Evolutionary conservation across 2,329 filamentous ascomycete genomes (phyloP).

Genomic region (Aspergillus unguis): DNA sequence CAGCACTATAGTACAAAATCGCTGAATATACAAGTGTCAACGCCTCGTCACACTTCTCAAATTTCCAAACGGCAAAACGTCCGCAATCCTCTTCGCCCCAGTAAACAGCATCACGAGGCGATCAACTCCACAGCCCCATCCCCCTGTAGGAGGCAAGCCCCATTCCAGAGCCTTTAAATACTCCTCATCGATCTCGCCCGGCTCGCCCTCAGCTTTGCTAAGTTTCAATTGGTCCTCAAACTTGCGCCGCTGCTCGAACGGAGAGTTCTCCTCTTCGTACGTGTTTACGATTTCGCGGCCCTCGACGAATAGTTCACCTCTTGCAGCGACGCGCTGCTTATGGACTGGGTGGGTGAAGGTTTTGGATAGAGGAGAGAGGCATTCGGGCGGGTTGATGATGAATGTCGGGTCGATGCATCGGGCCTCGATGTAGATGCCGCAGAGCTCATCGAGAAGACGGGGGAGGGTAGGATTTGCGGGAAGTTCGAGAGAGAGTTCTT

Average conservation of each 20-base stretch:
- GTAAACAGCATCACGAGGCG: slow-evolving; percentile 87
- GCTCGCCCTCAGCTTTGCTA: slow-evolving; percentile 48
- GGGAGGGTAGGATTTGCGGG: slow-evolving; percentile 58
- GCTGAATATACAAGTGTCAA: neutral
- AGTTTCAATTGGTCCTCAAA: slow-evolving; percentile 61
- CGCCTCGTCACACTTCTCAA: slow-evolving; percentile 54
- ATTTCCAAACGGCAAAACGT: slow-evolving; percentile 85
- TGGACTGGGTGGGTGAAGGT: slow-evolving; percentile 69
- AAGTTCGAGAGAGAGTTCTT: slow-evolving; percentile 46
- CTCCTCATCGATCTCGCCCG: slow-evolving; percentile 64
- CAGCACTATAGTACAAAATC: slow-evolving; percentile 7
- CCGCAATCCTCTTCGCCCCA: slow-evolving; percentile 72
- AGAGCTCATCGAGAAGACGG: slow-evolving; percentile 77
- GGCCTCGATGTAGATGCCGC: slow-evolving; percentile 72
- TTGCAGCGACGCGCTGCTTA: slow-evolving; percentile 70
- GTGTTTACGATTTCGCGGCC: slow-evolving; percentile 87
- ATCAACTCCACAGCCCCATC: slow-evolving; percentile 94
- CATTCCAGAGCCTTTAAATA: slow-evolving; percentile 83
- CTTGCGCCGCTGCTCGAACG: slow-evolving; percentile 79
- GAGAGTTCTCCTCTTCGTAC: slow-evolving; percentile 97
- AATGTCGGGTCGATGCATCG: slow-evolving; percentile 71
- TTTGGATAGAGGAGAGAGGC: slow-evolving; percentile 88
- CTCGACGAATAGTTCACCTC: slow-evolving; percentile 79
- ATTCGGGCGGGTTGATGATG: slow-evolving; percentile 84
- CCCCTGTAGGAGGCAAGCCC: slow-evolving; percentile 90